phyloP scores from a whole-genome alignment of 2,329 filamentous ascomycete genomes.

The Dactylellina parvicollis region DNA sequence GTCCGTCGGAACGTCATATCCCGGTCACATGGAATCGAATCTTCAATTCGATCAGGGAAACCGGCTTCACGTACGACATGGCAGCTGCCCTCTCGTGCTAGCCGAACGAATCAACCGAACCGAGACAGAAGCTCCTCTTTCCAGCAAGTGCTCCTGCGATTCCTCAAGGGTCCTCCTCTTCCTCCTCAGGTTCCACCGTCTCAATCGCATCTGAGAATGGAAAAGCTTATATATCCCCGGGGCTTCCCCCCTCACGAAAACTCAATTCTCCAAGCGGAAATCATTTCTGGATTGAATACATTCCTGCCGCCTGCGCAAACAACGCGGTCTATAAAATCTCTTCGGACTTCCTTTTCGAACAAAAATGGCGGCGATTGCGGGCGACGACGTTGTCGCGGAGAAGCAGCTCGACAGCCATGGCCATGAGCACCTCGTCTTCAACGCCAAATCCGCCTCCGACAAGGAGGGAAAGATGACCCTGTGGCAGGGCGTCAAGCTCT shows the following conservation, averaged over 20 bases:
- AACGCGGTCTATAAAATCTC: too few relatives aligned
- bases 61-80: slow-evolving; percentile 14
- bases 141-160: slow-evolving; percentile 26
- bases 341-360: not conserved
- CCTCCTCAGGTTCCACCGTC: too few relatives aligned
- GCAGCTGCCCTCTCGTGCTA: slow-evolving; percentile 12
- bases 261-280: too few relatives aligned
- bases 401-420: slow-evolving; percentile 32
- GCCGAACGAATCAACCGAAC: slow-evolving; percentile 26
- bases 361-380: slow-evolving; percentile 32
- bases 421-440: slow-evolving; percentile 31
- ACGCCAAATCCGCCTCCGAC: slow-evolving; percentile 60
- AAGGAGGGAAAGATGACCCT: slow-evolving; percentile 77
- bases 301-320: too few relatives aligned
- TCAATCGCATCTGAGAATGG: not conserved
- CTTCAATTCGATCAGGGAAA: too few relatives aligned
- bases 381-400: slow-evolving; percentile 29
- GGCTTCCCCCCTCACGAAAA: slow-evolving; percentile 5
- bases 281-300: too few relatives aligned
- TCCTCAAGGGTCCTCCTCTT: too few relatives aligned
- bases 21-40: slow-evolving; percentile 18
- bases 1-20: slow-evolving; percentile 26
- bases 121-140: slow-evolving; percentile 18
- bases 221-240: slow-evolving; percentile 28
- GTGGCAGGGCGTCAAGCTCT: slow-evolving; percentile 78